phyloP scores from a whole-genome alignment of 164 flowering plant genomes.

The Akebia trifoliata region DNA sequence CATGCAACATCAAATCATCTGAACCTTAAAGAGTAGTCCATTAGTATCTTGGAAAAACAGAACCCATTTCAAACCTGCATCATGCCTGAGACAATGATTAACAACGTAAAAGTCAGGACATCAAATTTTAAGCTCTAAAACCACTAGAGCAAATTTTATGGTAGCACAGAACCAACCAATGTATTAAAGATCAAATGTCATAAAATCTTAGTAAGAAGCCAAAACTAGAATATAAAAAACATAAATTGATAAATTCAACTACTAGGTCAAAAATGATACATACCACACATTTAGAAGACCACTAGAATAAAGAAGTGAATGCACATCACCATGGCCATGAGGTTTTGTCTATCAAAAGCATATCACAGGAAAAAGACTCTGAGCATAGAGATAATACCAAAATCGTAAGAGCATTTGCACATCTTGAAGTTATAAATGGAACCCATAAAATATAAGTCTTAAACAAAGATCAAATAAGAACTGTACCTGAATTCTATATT shows the following conservation, averaged over 20 bases:
- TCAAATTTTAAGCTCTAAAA: no score
- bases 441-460: background rate
- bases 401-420: background rate
- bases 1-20: conserved; percentile 4
- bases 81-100: conserved; percentile 47
- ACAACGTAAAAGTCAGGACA: background rate
- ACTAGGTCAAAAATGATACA: conserved; percentile 8
- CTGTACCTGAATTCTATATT: conserved; percentile 80
- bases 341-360: conserved; percentile 76
- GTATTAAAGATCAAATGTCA: background rate
- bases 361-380: conserved; percentile 2
- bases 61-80: conserved; percentile 89
- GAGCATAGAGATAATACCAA: background rate
- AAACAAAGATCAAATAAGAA: background rate
- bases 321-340: conserved; percentile 99
- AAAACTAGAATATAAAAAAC: background rate
- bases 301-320: conserved; percentile 86
- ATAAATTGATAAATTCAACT: conserved; percentile 1
- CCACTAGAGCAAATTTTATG: no score
- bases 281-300: conserved; percentile 82
- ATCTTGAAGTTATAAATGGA: background rate
- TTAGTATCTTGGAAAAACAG: conserved; percentile 98
- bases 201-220: background rate
- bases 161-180: background rate
- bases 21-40: conserved; percentile 92